phyloP scores from a whole-genome alignment of 768 basidiomycete genomes.

The Tylopilus vinaceipallidus region DNA sequence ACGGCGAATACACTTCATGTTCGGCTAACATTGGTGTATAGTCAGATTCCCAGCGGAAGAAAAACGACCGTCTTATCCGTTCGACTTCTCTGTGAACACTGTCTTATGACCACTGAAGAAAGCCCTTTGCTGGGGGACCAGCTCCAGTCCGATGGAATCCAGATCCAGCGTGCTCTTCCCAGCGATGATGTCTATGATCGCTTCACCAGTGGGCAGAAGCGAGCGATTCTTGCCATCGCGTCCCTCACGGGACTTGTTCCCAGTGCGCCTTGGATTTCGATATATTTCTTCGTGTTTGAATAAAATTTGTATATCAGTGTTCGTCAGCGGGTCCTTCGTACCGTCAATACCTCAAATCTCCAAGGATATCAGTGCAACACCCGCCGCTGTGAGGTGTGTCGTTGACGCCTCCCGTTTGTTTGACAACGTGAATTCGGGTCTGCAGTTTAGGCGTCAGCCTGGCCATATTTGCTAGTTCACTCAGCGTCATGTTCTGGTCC shows the following conservation, averaged over 20 bases:
- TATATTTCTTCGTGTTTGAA: neutral
- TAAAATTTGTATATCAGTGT: constrained; percentile 41
- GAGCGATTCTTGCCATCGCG: constrained; percentile 51
- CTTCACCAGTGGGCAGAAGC: constrained; percentile 54
- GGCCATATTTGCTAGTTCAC: constrained; percentile 42
- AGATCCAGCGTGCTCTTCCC: neutral
- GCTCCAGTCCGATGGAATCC: neutral
- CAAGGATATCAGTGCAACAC: constrained; percentile 56
- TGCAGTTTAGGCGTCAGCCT: constrained; percentile 49
- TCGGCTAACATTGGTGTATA: too few relatives aligned
- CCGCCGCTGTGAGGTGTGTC: constrained; percentile 52
- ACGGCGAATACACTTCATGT: too few relatives aligned
- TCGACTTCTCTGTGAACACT: too few relatives aligned
- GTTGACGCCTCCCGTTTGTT: neutral
- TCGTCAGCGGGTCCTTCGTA: constrained; percentile 67
- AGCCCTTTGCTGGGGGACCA: constrained; percentile 22
- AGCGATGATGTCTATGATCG: constrained; percentile 50
- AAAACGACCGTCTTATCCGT: too few relatives aligned
- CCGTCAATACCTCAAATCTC: constrained; percentile 77
- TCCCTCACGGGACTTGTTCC: constrained; percentile 63
- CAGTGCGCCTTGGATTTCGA: constrained; percentile 39
- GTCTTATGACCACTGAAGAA: constrained; percentile 28
- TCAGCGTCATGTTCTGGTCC: constrained; percentile 52
- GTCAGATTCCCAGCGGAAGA: too few relatives aligned
- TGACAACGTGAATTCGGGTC: neutral